Evolutionary conservation across 306 rosid genomes (phyloP), one percentile per base, ranked within the genome.

Genomic region (Corylus americana): DNA sequence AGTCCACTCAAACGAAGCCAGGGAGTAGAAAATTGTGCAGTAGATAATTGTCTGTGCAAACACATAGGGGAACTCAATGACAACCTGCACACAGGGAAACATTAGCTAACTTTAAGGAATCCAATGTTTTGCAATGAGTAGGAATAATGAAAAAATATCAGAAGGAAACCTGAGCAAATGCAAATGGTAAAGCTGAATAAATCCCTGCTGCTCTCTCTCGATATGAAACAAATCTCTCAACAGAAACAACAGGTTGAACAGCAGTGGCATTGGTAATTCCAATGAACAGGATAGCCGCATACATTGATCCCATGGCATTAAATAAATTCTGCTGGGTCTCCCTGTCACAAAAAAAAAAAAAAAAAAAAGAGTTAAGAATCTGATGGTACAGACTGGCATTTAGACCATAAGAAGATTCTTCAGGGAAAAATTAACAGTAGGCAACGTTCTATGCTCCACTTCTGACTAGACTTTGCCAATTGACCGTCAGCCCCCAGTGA

Each of bases 281-380:
- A 73, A 91, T 80, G 78, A 94, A 94, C 72, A 94, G 89, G 84
- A 91, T 71, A 48, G 98, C 98, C 27, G 93, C 90, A 74, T 94
- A 94, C 87, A 94, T 83, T 48, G 98, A 94, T 82, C 98, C 98
- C 98, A 94, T 94, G 76, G 98, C 94, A 86, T 94, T 94, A 73
- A 92, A 81, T 78, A 94, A 83, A 88, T 94, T 97, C 79, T 88
- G 91, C 87, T 94, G 98, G 7, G 89, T 86, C 70, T 85, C 97
- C 89, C 98, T 94, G 89, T 77, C 44, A 27, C 78, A 55, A 70
- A 42, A 42, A 48, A 45, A 45, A 63, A 72, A 61, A 61, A 47
- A 35, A 45, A 62, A 77, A 42, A 45, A 45, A 18, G 16, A 47
- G 25, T n/a, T 31, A 13, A 59, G 75, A 25, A 55, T 70, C 25